phyloP scores from a whole-genome alignment of 169 alveolate genomes.

The Plasmodium falciparum region DNA sequence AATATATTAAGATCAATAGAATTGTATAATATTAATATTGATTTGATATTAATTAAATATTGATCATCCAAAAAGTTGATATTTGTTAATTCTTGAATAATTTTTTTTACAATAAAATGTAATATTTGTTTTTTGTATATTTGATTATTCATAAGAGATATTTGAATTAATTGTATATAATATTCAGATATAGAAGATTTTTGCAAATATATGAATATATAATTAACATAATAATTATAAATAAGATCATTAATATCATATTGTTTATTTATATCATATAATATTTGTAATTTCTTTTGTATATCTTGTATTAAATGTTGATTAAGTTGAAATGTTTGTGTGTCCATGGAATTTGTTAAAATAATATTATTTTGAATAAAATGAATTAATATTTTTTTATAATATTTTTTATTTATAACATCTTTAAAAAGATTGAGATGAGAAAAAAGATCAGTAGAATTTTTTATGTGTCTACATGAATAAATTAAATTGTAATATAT shows the following conservation, averaged over 20 bases:
- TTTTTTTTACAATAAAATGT: conserved; percentile 35
- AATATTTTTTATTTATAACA: conserved; percentile 28
- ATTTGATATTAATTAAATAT: conserved; percentile 22
- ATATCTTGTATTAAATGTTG: conserved; percentile 20
- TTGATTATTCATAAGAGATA: conserved; percentile 30
- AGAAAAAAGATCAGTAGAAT: conserved; percentile 5
- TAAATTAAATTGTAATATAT: conserved; percentile 41
- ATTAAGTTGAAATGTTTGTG: conserved; percentile 12
- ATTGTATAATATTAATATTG: conserved; percentile 23
- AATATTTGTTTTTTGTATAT: conserved; percentile 64
- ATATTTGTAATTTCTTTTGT: conserved; percentile 32
- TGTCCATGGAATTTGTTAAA: conserved; percentile 12
- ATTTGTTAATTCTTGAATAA: conserved; percentile 27
- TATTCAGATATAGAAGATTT: conserved; percentile 24
- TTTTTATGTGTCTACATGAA: conserved; percentile 1
- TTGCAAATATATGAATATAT: conserved; percentile 18
- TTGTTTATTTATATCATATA: conserved; percentile 63
- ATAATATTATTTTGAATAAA: conserved; percentile 46
- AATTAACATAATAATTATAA: conserved; percentile 25
- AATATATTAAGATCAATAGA: conserved; percentile 41
- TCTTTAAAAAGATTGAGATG: conserved; percentile 55
- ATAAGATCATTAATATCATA: conserved; percentile 33
- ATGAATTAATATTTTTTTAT: conserved; percentile 44
- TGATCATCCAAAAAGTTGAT: conserved; percentile 18
- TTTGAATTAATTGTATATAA: conserved; percentile 43